phyloP scores from a whole-genome alignment of 805 yeast genomes.

The Candida maltosa region DNA sequence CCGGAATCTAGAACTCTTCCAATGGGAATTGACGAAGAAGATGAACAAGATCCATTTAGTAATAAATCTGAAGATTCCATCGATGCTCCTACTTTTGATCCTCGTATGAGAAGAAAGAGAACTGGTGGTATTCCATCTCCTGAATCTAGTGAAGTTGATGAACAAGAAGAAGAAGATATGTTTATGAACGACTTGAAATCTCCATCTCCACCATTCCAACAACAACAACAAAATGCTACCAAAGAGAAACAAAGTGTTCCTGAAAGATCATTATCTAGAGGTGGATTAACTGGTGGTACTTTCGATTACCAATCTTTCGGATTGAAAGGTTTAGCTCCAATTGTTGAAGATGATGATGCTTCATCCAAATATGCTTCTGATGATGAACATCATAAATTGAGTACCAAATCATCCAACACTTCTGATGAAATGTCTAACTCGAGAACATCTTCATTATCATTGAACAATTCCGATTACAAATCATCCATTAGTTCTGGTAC shows the following conservation, averaged over 20 bases:
- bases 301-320: constrained; percentile 23
- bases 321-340: constrained; percentile 34
- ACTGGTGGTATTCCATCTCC: constrained; percentile 16
- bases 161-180: constrained; percentile 5
- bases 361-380: constrained; percentile 30
- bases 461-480: constrained; percentile 36
- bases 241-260: constrained; percentile 5
- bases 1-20: too few species aligned
- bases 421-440: constrained; percentile 22
- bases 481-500: constrained; percentile 34
- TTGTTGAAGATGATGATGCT: constrained; percentile 32
- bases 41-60: constrained; percentile 3
- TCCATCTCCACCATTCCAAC: neutral
- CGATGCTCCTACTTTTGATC: constrained; percentile 15
- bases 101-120: constrained; percentile 16
- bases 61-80: neutral
- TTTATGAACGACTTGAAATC: neutral
- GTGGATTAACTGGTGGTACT: constrained; percentile 8
- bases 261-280: constrained; percentile 9
- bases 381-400: constrained; percentile 12
- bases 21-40: constrained; percentile 8
- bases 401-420: constrained; percentile 13
- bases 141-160: constrained; percentile 14
- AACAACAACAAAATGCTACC: neutral
- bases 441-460: constrained; percentile 33